phyloP scores from a whole-genome alignment of 2,329 filamentous ascomycete species.

The Alternaria postmessia region DNA sequence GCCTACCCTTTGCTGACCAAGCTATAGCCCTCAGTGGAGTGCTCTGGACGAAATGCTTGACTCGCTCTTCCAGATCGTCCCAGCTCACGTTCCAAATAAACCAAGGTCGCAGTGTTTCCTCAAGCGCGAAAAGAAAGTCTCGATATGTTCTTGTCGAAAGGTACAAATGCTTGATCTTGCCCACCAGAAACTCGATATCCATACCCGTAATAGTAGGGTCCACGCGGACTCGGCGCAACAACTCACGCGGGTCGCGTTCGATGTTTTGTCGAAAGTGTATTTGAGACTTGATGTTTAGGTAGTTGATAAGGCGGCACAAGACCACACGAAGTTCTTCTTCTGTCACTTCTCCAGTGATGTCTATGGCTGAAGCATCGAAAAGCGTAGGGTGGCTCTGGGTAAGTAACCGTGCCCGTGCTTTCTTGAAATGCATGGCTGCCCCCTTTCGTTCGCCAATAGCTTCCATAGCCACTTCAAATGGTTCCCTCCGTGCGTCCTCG shows the following conservation, averaged over 20 bases:
- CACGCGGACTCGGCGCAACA: constrained; percentile 24
- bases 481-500: constrained; percentile 1
- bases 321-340: constrained; percentile 34
- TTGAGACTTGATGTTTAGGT: constrained; percentile 8
- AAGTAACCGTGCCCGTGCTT: constrained; percentile 24
- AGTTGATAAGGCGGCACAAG: constrained; percentile 26
- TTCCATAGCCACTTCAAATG: constrained; percentile 11
- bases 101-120: constrained; percentile 23
- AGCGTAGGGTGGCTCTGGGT: constrained; percentile 23
- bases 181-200: constrained; percentile 29
- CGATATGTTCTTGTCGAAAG: constrained; percentile 1
- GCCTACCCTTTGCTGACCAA: constrained; percentile 28
- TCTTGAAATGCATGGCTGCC: constrained; percentile 15
- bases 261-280: constrained; percentile 7
- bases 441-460: constrained; percentile 10
- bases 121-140: constrained; percentile 11
- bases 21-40: constrained; percentile 27
- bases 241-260: constrained; percentile 6
- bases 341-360: constrained; percentile 34
- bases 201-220: constrained; percentile 38
- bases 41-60: constrained; percentile 28
- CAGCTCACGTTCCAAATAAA: constrained; percentile 23
- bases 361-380: constrained; percentile 23
- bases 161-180: constrained; percentile 28
- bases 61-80: constrained; percentile 27